Evolutionary conservation across 495 filamentous ascomycete genomes (phyloP), one percentile per base, ranked within the genome.

Genomic region (Trichocladium antarcticum): DNA sequence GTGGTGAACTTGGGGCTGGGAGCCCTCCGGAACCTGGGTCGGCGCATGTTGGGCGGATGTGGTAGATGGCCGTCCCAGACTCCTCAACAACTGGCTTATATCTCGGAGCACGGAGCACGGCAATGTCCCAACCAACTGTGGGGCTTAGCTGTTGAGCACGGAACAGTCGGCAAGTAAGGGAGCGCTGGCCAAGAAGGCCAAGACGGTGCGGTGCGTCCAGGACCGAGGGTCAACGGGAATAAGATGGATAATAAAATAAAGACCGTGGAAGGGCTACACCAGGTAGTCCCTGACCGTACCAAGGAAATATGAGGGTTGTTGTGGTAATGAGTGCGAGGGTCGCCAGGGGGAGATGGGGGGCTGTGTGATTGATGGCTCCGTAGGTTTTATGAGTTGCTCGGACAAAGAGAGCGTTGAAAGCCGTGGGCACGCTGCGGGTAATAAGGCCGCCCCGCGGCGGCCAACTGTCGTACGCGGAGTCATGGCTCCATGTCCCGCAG

Each of bases 11-110:
- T 55, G 32, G 34, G 14, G n/a, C 41, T 46, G 37, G 57, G 32
- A 16, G 48, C 7, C 21, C 49, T 50, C 27, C 55, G 45, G 2
- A 56, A 54, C 49, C 49, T 56, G 15, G 54, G 51, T 52, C 57
- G 58, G 53, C 56, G 53, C 55, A 63, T 64, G 42, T 24, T 55
- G 44, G 41, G 50, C 27, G 41, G 21, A 28, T 51, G 53, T 47
- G 48, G 47, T 49, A 5, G n/a, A 27, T 20, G 43, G n/a, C 11
- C 41, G 22, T 31, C 16, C 22, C 29, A 27, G 21, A 16, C 24
- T 35, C 36, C 29, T 46, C 17, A 24, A 40, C 21, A 17, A n/a
- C 6, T 29, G 12, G 20, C 34, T 37, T 19, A 12, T 12, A 29
- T 22, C 32, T 32, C 22, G 19, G 19, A 22, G 7, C 39, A 49